Evolutionary conservation across 2,329 filamentous ascomycete genomes (phyloP), one percentile per base, ranked within the genome.

Genomic region (Leptosphaerulina australis): DNA sequence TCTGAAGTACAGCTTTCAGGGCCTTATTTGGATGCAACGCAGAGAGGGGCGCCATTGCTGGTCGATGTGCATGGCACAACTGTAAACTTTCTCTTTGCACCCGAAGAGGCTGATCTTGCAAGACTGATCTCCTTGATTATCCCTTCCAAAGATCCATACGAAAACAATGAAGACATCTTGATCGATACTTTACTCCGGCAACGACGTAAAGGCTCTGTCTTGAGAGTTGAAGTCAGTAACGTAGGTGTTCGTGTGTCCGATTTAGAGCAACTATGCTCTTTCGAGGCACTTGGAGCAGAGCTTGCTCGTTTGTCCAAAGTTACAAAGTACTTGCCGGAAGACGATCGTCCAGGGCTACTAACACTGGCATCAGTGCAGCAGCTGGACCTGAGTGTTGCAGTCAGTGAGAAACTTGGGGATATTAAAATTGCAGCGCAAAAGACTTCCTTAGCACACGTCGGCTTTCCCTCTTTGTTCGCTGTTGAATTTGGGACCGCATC

Each of bases 301-400:
- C 71, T 97, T 38, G 81, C 87, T 5, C 90, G 88, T 59, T 78
- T 99, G 4, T 90, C 91, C 0, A 92, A 86, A 0, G 91, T 99
- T 20, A 84, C 93, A 5, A 97, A 97, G 68, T 97, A 97, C 69
- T 80, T 99, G 2, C 93, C 94, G 0, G 93, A 99, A 62, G 94
- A 99, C 71, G 93, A 99, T 63, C 84, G 92, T 1, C 94, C 94
- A 2, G 94, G 94, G 0, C 78, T 97, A 15, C 78, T 99, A 28
- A 91, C 87, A 0, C 77, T 99, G 28, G 79, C 82, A 0, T 78
- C 84, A 22, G 71, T 97, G 44, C 83, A 85, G 43, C 83, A 85
- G 14, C 62, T 90, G 5, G 80, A 87, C 21, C 73, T 83, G 7
- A 77, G 79, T 20, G 73, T 90, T 8, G 82, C 88, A 33, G 70